Percentiles rank a stretch among this genome's conserved stretches.
phyloP scores from a whole-genome alignment of 306 rosid species.

The Astragalus glycyphyllos region DNA sequence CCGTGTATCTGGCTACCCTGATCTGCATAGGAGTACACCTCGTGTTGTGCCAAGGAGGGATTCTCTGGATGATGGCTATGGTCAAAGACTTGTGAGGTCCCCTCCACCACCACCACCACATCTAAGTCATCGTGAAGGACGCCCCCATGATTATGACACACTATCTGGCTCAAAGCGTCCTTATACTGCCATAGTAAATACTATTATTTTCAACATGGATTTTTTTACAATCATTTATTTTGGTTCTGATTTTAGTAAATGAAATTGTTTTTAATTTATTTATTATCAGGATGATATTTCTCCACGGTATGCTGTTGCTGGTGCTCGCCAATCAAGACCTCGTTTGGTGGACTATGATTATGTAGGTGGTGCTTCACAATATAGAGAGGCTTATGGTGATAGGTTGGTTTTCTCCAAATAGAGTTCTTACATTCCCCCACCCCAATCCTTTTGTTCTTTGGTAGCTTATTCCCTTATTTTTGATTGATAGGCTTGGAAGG shows the following conservation, averaged over 20 bases:
- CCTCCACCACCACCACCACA: conserved; percentile 61
- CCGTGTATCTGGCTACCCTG: conserved; percentile 72
- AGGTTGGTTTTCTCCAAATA: conserved; percentile 57
- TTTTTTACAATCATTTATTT: conserved; percentile 29
- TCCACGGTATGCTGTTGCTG: conserved; percentile 71
- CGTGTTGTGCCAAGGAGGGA: conserved; percentile 68
- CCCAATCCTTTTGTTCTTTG: background rate
- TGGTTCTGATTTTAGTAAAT: background rate
- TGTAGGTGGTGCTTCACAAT: conserved; percentile 70
- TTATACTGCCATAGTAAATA: conserved; percentile 70
- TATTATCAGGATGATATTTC: conserved; percentile 77
- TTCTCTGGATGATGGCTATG: conserved; percentile 81
- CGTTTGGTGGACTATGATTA: conserved; percentile 92
- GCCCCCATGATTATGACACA: conserved; percentile 74
- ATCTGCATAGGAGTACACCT: conserved; percentile 65
- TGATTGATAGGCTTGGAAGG: conserved; percentile 69
- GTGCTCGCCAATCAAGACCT: conserved; percentile 84
- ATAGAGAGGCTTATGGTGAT: conserved; percentile 81
- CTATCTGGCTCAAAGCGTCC: conserved; percentile 86
- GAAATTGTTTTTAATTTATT: background rate
- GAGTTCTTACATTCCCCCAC: background rate
- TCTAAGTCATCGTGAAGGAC: conserved; percentile 77
- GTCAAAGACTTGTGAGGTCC: conserved; percentile 80
- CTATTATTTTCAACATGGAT: conserved; percentile 1
- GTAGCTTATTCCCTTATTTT: conserved; percentile 24